Evolutionary conservation across 1,284 basidiomycete genomes (phyloP).

Genomic region (Ganoderma boninense): DNA sequence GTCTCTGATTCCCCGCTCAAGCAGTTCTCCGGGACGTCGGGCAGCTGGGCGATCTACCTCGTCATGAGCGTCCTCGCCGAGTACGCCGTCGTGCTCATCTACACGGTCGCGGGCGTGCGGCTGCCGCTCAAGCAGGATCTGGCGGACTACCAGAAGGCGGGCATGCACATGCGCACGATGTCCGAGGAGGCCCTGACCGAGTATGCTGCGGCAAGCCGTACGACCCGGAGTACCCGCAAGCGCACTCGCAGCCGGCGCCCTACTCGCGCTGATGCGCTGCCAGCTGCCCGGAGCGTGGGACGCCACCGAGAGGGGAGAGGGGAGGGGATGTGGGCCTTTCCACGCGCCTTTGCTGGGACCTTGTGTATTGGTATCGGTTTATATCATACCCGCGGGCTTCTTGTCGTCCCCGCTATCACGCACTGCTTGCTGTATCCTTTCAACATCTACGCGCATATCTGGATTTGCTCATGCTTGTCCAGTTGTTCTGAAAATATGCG

Average conservation of each 20-base stretch:
- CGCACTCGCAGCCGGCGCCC: neutral
- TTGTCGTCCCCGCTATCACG: neutral
- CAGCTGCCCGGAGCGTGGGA: neutral
- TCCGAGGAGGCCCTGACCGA: neutral
- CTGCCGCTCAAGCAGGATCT: constrained; percentile 44
- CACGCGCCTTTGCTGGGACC: neutral
- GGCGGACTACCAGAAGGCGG: constrained; percentile 5
- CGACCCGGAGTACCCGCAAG: neutral
- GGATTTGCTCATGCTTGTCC: neutral
- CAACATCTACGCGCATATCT: neutral
- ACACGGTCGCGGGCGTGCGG: constrained; percentile 50
- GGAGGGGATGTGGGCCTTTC: neutral
- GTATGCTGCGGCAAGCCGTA: neutral
- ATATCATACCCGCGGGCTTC: neutral
- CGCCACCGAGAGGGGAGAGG: too few species aligned
- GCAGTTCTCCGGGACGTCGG: constrained; percentile 57
- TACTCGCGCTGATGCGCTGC: neutral
- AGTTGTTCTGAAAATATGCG: too few species aligned
- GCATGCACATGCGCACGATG: neutral
- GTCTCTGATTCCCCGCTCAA: neutral
- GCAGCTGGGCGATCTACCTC: constrained; percentile 63
- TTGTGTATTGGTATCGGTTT: neutral
- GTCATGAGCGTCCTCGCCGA: constrained; percentile 67
- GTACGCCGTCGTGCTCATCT: constrained; percentile 56
- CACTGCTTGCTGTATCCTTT: neutral